Evolutionary conservation across 805 yeast genomes (phyloP).

Genomic region (Isabelozyma heimii): DNA sequence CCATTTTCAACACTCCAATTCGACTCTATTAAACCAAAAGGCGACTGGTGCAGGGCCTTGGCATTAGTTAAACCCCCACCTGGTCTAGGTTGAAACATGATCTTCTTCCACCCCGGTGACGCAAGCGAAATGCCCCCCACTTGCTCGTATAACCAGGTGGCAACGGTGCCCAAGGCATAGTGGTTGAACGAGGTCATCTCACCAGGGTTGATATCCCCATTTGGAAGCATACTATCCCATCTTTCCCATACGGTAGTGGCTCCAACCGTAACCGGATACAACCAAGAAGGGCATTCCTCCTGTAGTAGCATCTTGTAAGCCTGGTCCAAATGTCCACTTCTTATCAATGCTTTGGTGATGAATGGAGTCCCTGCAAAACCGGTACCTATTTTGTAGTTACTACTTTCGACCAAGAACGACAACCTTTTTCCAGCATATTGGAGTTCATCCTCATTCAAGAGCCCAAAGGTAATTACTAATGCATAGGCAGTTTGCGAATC

Average conservation of each 20-base stretch:
- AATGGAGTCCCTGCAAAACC: constrained; percentile 25
- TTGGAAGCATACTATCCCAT: constrained; percentile 23
- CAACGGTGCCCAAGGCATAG: neutral
- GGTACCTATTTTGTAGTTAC: constrained; percentile 11
- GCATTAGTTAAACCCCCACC: constrained; percentile 6
- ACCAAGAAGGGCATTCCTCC: constrained; percentile 19
- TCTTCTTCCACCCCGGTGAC: neutral
- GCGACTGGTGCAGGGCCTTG: constrained; percentile 6
- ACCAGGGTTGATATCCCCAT: constrained; percentile 21
- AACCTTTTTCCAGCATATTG: constrained; percentile 13
- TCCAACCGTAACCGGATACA: constrained; percentile 22
- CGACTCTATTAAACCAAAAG: constrained; percentile 7
- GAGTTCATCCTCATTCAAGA: constrained; percentile 8
- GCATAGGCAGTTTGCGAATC: constrained; percentile 22
- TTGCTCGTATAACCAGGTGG: neutral
- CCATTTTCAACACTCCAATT: constrained; percentile 7
- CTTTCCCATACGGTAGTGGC: constrained; percentile 26
- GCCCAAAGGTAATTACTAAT: constrained; percentile 13
- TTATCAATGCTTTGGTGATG: constrained; percentile 15
- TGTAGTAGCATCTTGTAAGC: constrained; percentile 18
- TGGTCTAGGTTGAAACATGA: neutral
- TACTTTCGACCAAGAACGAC: neutral
- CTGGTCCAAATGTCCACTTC: constrained; percentile 11
- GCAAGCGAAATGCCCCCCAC: neutral
- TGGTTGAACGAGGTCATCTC: constrained; percentile 22